Evolutionary conservation across 768 basidiomycete genomes (phyloP).

Genomic region (Albatrellus ellisii): DNA sequence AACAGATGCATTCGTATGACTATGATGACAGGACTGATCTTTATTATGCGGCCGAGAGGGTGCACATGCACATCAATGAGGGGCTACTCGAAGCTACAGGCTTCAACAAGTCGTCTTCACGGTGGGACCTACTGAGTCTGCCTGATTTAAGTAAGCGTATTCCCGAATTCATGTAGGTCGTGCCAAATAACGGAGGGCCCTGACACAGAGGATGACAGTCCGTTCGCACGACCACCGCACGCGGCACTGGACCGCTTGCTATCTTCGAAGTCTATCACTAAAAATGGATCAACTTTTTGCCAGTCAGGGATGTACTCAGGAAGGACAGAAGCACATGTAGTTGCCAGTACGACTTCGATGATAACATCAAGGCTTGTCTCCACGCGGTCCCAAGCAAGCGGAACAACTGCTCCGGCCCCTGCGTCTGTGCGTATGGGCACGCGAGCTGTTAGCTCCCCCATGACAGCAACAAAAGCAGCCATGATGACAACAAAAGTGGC

Average conservation of each 20-base stretch:
- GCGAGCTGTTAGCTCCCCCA: too few relatives aligned
- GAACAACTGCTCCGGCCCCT: too few relatives aligned
- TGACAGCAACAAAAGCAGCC: too few relatives aligned
- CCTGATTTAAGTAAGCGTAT: slow-evolving; percentile 7
- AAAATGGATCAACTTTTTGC: not conserved
- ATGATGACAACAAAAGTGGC: too few relatives aligned
- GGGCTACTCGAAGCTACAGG: slow-evolving; percentile 10
- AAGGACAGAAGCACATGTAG: too few relatives aligned
- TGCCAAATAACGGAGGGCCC: not conserved
- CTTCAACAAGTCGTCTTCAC: slow-evolving; percentile 1
- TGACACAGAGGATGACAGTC: not conserved
- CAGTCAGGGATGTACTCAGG: too few relatives aligned
- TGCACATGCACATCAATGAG: slow-evolving; percentile 4
- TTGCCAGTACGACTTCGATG: too few relatives aligned
- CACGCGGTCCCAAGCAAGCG: too few relatives aligned
- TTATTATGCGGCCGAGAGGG: slow-evolving; percentile 14
- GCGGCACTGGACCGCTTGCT: not conserved
- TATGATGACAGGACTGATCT: slow-evolving; percentile 22
- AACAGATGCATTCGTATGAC: slow-evolving; percentile 22
- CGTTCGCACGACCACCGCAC: not conserved
- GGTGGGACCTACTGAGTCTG: slow-evolving; percentile 7
- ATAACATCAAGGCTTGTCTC: too few relatives aligned
- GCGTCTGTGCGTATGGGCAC: too few relatives aligned
- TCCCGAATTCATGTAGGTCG: not conserved
- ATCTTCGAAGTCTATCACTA: not conserved